Evolutionary conservation across 148 eudicot species (phyloP), one percentile per base, ranked within the genome.

Genomic region (Heliamphora exappendiculata): DNA sequence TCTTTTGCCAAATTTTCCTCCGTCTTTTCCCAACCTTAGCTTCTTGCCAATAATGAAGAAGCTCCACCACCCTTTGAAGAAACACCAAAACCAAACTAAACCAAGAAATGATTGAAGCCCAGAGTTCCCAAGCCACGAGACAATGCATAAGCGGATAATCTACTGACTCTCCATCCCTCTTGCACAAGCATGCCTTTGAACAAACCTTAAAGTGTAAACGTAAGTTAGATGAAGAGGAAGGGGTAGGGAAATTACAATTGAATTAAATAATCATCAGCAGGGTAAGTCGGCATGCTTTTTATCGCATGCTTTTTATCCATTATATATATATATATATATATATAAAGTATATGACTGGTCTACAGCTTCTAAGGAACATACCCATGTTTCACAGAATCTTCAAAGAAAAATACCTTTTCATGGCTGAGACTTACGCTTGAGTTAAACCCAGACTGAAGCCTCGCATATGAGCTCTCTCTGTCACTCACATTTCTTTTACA

Each of bases 331-430:
- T 19, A 22, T 22, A 4, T 4, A 51, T 53, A 10, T 53, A 26
- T 14, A 37, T 7, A 28, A 50, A 24, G 12, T 22, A 31, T 39
- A 31, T 73, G 51, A 36, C 22, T 20, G 9, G 49, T 47, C 31
- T 0, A 51, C 53, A 74, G n/a, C 53, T 74, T 59, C 36, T 12
- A 37, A 73, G 31, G 42, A 39, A 73, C 60, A 75, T 36, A 24
- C 36, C 49, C 72, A 26, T 36, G 47, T 72, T 62, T 80, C 65
- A 45, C 28, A 44, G 24, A 31, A 55, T 76, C 72, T 36, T 45
- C 42, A 1, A 65, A 70, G 42, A 79, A 72, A 80, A 81, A 44
- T 49, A 82, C 86, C 50, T 36, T 26, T 11, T n/a, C 26, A 22
- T 24, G 10, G n/a, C 42, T 29, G 51, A 41, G 57, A 69, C 76